Evolutionary conservation across 1,284 basidiomycete genomes (phyloP).

Genomic region (Lentinula novae-zelandiae): DNA sequence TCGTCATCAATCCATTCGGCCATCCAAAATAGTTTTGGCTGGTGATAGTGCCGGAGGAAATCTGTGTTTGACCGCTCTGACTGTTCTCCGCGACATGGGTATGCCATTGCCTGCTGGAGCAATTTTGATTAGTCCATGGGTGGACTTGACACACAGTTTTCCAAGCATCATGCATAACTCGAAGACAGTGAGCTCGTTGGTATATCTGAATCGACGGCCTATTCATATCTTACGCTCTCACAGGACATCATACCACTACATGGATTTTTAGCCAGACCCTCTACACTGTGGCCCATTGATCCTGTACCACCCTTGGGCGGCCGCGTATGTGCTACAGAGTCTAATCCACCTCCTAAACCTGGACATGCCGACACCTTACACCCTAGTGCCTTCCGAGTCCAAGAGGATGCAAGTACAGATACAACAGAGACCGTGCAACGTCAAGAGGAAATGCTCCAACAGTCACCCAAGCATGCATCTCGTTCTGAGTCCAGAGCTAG

Average conservation of each 20-base stretch:
- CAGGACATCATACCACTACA: constrained; percentile 64
- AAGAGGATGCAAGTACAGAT: constrained; percentile 22
- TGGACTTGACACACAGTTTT: constrained; percentile 84
- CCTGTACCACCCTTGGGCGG: constrained; percentile 31
- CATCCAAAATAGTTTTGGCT: constrained; percentile 74
- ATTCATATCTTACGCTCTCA: constrained; percentile 24
- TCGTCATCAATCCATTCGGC: constrained; percentile 63
- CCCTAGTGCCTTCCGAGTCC: constrained; percentile 28
- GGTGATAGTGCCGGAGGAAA: constrained; percentile 87
- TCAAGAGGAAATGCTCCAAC: constrained; percentile 36
- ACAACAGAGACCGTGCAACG: constrained; percentile 19
- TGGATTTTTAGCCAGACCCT: constrained; percentile 60
- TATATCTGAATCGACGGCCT: not conserved
- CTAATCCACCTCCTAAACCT: constrained; percentile 44
- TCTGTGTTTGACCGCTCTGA: constrained; percentile 63
- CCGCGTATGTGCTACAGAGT: constrained; percentile 34
- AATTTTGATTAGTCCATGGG: constrained; percentile 77
- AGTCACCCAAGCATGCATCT: not conserved
- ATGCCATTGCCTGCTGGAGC: constrained; percentile 75
- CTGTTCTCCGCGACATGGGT: constrained; percentile 74
- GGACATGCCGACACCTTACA: constrained; percentile 48
- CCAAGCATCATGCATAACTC: constrained; percentile 77
- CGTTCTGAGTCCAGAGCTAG: not conserved
- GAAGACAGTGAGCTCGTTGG: constrained; percentile 48
- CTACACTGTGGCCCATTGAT: constrained; percentile 52